A percentile compares a stretch with the other conserved stretches of the same genome.
Evolutionary conservation across 306 rosid genomes (phyloP).

Genomic region (Cucurbita argyrosperma): DNA sequence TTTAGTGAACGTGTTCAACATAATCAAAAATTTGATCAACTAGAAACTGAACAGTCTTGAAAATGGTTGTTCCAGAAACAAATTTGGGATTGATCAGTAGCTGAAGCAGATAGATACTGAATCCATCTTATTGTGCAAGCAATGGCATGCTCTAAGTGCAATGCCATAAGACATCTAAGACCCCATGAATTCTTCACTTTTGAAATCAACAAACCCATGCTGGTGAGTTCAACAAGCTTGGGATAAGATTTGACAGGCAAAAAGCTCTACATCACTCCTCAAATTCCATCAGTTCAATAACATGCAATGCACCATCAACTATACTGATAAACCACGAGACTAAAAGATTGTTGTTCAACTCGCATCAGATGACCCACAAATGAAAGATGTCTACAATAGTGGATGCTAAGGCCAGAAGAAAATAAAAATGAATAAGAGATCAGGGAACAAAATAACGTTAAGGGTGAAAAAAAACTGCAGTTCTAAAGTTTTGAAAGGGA

Average conservation of each 20-base stretch:
- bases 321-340: slow-evolving; percentile 56
- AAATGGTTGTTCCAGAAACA: not conserved
- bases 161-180: slow-evolving; percentile 46
- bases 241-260: slow-evolving; percentile 28
- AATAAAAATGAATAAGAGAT: not conserved
- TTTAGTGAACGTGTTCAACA: no score
- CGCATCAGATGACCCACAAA: slow-evolving; percentile 12
- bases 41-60: not conserved
- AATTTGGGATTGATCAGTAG: not conserved
- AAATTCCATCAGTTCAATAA: slow-evolving; percentile 25
- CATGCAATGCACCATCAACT: slow-evolving; percentile 25
- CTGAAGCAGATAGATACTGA: not conserved
- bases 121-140: not conserved
- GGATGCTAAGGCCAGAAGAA: not conserved
- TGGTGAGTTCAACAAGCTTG: slow-evolving; percentile 9
- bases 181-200: slow-evolving; percentile 36
- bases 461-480: not conserved
- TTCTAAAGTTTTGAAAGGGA: no score
- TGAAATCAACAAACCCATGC: slow-evolving; percentile 18
- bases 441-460: not conserved
- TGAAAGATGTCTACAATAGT: not conserved
- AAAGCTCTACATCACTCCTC: slow-evolving; percentile 42
- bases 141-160: slow-evolving; percentile 2
- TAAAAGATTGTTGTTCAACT: slow-evolving; percentile 15
- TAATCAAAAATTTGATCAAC: no score